Evolutionary conservation across 805 yeast species (phyloP).

Genomic region (Nakazawaea molendinolei): DNA sequence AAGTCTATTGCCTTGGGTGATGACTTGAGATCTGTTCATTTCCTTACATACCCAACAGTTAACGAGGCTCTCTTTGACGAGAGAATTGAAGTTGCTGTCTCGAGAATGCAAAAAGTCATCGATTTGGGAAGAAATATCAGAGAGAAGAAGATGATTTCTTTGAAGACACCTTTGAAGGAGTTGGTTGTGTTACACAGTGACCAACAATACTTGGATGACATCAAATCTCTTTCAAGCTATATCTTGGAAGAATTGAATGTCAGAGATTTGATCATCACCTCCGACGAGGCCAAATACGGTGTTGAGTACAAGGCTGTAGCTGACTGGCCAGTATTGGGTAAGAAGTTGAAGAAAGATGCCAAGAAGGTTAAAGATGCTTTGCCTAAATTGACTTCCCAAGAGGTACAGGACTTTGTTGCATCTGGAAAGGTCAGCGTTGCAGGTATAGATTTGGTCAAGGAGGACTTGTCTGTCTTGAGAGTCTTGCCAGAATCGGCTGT

Average conservation of each 20-base stretch:
- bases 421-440: slow-evolving; percentile 78
- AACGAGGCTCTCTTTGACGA: slow-evolving; percentile 77
- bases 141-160: slow-evolving; percentile 88
- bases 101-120: slow-evolving; percentile 95
- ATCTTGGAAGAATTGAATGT: slow-evolving; percentile 89
- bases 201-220: slow-evolving; percentile 63
- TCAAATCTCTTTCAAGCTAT: slow-evolving; percentile 70
- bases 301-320: slow-evolving; percentile 93
- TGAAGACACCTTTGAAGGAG: slow-evolving; percentile 90
- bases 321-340: slow-evolving; percentile 98
- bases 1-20: slow-evolving; percentile 28
- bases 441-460: slow-evolving; percentile 79
- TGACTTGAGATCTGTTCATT: slow-evolving; percentile 85
- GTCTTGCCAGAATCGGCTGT: slow-evolving; percentile 69
- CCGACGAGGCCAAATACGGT: slow-evolving; percentile 86
- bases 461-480: slow-evolving; percentile 86
- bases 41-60: slow-evolving; percentile 82
- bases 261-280: slow-evolving; percentile 78
- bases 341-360: slow-evolving; percentile 90
- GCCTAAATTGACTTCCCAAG: slow-evolving; percentile 73
- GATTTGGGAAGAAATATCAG: slow-evolving; percentile 95
- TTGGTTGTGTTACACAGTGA: slow-evolving; percentile 84
- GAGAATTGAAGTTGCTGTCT: slow-evolving; percentile 78
- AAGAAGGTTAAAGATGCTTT: slow-evolving; percentile 92
- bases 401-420: slow-evolving; percentile 68